Evolutionary conservation across 768 basidiomycete species (phyloP).

Genomic region (Gloeopeniophorella convolvens): DNA sequence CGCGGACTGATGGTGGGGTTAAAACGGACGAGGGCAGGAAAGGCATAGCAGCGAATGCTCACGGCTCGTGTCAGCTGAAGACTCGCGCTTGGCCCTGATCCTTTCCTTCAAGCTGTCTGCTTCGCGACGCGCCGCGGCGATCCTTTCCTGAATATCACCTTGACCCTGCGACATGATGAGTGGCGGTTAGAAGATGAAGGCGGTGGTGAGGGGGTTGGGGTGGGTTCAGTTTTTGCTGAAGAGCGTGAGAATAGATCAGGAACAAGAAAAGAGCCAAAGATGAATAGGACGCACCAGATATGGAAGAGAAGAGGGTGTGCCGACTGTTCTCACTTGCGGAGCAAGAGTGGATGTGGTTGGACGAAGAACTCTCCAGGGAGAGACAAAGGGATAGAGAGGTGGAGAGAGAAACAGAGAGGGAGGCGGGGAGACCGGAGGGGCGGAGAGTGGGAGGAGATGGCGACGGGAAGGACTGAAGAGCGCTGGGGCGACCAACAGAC

Average conservation of each 20-base stretch:
- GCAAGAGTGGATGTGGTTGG: neutral
- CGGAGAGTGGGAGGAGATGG: slow-evolving; percentile 6
- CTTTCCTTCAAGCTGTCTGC: slow-evolving; percentile 98
- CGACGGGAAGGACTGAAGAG: slow-evolving; percentile 13
- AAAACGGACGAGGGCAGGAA: slow-evolving; percentile 17
- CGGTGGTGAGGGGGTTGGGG: neutral
- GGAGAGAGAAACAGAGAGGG: neutral
- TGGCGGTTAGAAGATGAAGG: neutral
- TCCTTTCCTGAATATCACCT: slow-evolving; percentile 84
- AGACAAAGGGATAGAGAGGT: neutral
- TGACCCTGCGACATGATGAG: slow-evolving; percentile 70
- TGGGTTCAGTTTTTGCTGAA: neutral
- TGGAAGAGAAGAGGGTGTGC: slow-evolving; percentile 2
- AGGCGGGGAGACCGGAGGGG: neutral
- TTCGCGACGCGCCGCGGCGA: slow-evolving; percentile 94
- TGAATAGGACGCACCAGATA: slow-evolving; percentile 1
- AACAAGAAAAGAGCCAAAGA: neutral
- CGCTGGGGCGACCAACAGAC: slow-evolving; percentile 15
- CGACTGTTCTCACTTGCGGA: slow-evolving; percentile 7
- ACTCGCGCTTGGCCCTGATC: slow-evolving; percentile 93
- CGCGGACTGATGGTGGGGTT: slow-evolving; percentile 59
- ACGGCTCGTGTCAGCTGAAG: slow-evolving; percentile 97
- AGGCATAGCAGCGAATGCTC: slow-evolving; percentile 31
- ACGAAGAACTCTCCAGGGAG: neutral
- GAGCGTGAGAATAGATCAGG: neutral